Evolutionary conservation across 1,284 basidiomycete species (phyloP).

Genomic region (Serendipita sp.): DNA sequence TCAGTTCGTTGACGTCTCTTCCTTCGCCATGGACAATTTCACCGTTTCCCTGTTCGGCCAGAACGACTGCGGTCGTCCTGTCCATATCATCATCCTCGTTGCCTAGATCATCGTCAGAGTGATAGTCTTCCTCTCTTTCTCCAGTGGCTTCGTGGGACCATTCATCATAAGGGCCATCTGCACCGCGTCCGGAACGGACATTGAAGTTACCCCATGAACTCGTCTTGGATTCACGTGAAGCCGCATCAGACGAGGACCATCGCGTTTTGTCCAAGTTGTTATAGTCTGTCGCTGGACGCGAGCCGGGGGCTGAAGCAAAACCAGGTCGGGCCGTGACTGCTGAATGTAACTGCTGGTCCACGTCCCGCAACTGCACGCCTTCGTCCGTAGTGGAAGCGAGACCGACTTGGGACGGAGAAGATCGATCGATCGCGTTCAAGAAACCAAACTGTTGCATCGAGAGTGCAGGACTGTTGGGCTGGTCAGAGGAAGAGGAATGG

Average conservation of each 20-base stretch:
- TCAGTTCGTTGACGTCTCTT: constrained; percentile 41
- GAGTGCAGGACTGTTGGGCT: neutral
- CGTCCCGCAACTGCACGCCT: neutral
- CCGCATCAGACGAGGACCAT: neutral
- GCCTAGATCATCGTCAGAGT: constrained; percentile 28
- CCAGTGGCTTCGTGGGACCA: constrained; percentile 18
- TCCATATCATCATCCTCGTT: constrained; percentile 36
- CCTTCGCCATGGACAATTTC: constrained; percentile 60
- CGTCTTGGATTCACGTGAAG: neutral
- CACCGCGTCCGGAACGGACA: neutral
- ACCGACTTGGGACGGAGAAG: neutral
- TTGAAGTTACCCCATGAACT: constrained; percentile 1
- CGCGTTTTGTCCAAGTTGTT: neutral
- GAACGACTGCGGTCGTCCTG: constrained; percentile 55
- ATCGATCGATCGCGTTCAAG: neutral
- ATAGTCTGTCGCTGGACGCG: constrained; percentile 1
- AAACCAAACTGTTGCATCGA: neutral
- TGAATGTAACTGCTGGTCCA: constrained; percentile 1
- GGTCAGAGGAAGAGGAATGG: neutral
- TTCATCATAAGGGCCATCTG: neutral
- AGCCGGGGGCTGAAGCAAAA: neutral
- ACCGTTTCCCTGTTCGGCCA: constrained; percentile 69
- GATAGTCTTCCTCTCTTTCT: constrained; percentile 16
- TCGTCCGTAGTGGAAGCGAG: constrained; percentile 1
- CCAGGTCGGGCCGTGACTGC: constrained; percentile 1